Evolutionary conservation across 331 rosid species (phyloP), one percentile per base, ranked within the genome.

Genomic region (Prunus yedoensis): DNA sequence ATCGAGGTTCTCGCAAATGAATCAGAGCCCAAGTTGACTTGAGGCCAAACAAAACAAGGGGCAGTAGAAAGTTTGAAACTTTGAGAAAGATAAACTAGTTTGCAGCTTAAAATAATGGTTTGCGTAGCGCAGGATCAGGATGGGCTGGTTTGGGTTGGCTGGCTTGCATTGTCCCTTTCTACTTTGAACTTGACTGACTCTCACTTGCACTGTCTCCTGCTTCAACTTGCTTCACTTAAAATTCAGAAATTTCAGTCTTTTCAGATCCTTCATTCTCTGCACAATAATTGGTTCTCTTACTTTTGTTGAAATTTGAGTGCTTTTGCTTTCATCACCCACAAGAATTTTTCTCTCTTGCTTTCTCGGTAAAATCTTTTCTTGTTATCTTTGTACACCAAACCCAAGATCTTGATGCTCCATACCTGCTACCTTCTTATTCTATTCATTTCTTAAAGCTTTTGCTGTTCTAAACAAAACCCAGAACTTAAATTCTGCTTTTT

Each of bases 11-110:
- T 41, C 63, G 62, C 73, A 68, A 58, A 62, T 70, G 74, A 71
- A 76, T 88, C 86, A 80, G 87, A 49, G 74, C 30, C 17, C 25
- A 17, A 14, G 73, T 81, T 86, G 94, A 87, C 90, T 85, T 80
- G 52, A 50, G 2, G 43, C 49, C 56, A 27, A 73, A 20, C 68
- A 58, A 14, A 23, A 30, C 21, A 27, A 23, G 64, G 5, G 4
- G 20, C 13, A 46, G 5, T 28, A 3, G 25, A 78, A 76, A 79
- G 82, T 77, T 75, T 58, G 81, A 46, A 47, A 43, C 47, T 32
- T 17, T 9, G 25, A 32, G 32, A 47, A 14, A 47, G 13, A 51
- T 76, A 49, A 76, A 49, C 51, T 71, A 28, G 67, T 74, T 49
- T 60, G 57, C 75, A 49, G 78, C 80, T 83, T 85, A 74, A 50